Percentiles rank a stretch among this genome's conserved stretches.
These are phyloP conservation scores for Hyaloscypha finlandica DNA, from an alignment of 495 filamentous ascomycete species.

Conservation along the genomic window DNA sequence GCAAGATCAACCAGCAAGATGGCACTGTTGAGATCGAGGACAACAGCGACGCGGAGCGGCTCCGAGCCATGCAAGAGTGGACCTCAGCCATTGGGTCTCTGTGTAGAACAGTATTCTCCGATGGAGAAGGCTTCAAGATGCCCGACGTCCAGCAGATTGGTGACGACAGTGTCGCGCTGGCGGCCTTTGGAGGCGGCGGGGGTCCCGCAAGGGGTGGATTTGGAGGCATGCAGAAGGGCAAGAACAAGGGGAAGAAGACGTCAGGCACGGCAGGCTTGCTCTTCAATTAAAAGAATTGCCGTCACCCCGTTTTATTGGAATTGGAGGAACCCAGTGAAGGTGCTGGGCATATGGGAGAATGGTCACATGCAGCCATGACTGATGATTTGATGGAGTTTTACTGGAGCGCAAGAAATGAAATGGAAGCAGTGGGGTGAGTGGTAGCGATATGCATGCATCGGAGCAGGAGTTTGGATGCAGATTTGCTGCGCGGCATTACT, in stretches of 20 bases:
- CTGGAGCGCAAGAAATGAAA: not conserved
- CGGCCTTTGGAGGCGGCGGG: not conserved
- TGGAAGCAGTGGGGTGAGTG: conserved; percentile 3
- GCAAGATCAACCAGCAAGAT: conserved; percentile 84
- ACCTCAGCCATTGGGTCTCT: conserved; percentile 65
- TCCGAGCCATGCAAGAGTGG: conserved; percentile 74
- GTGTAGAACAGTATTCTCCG: conserved; percentile 65
- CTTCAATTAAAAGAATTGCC: not conserved
- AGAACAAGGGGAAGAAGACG: conserved; percentile 14
- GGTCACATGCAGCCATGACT: conserved; percentile 25
- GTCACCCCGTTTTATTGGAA: conserved; percentile 8
- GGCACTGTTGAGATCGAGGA: conserved; percentile 82
- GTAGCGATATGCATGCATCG: conserved; percentile 14
- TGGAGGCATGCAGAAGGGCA: conserved; percentile 2
- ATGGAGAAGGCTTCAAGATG: conserved; percentile 69
- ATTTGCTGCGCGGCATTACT: not conserved
- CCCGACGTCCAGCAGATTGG: conserved; percentile 31
- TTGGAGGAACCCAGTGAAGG: not conserved
- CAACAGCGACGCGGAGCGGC: conserved; percentile 70
- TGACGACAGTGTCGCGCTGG: conserved; percentile 33
- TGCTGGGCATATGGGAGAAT: not conserved
- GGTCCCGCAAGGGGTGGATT: not conserved
- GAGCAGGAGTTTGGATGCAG: conserved; percentile 13
- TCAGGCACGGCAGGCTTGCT: not conserved
- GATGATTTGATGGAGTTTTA: conserved; percentile 20